These are phyloP conservation scores for Orobanche coerulescens DNA, from an alignment of 257 asterid species.

Conservation along the genomic window DNA sequence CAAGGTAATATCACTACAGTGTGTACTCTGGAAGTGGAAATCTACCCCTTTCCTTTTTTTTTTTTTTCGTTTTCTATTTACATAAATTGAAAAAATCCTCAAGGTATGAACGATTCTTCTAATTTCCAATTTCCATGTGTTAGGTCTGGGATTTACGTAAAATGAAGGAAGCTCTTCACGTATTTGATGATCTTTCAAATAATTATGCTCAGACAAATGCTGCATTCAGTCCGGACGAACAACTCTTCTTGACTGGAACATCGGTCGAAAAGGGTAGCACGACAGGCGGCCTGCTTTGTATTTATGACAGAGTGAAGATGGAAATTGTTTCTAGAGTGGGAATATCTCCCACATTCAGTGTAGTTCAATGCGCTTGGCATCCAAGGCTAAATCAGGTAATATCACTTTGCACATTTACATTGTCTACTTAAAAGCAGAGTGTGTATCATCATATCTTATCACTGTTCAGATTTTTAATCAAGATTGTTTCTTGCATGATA, in stretches of 20 bases:
- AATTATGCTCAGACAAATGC: slow-evolving; percentile 82
- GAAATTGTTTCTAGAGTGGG: slow-evolving; percentile 81
- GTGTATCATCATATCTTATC: background rate
- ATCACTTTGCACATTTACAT: slow-evolving; percentile 2
- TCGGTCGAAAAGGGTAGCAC: slow-evolving; percentile 70
- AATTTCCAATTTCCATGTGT: slow-evolving; percentile 19
- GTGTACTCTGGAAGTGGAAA: background rate
- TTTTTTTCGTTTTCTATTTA: background rate
- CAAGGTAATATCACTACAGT: slow-evolving; percentile 48
- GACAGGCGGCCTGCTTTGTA: slow-evolving; percentile 73
- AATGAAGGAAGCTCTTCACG: slow-evolving; percentile 61
- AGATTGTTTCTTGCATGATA: background rate
- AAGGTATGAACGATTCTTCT: background rate
- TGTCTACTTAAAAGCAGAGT: background rate
- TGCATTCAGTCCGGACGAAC: slow-evolving; percentile 85
- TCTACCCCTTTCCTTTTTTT: background rate
- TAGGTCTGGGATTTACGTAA: slow-evolving; percentile 93
- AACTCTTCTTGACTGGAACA: slow-evolving; percentile 78
- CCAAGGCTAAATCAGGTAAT: slow-evolving; percentile 86
- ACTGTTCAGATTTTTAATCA: background rate
- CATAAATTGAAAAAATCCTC: background rate
- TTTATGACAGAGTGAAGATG: slow-evolving; percentile 70
- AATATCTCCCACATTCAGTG: slow-evolving; percentile 76
- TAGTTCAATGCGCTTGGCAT: slow-evolving; percentile 94
- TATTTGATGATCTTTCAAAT: slow-evolving; percentile 75